Conservation (phyloP, 108 stramenopile genomes). For the Fragilariopsis cylindrus region DNA sequence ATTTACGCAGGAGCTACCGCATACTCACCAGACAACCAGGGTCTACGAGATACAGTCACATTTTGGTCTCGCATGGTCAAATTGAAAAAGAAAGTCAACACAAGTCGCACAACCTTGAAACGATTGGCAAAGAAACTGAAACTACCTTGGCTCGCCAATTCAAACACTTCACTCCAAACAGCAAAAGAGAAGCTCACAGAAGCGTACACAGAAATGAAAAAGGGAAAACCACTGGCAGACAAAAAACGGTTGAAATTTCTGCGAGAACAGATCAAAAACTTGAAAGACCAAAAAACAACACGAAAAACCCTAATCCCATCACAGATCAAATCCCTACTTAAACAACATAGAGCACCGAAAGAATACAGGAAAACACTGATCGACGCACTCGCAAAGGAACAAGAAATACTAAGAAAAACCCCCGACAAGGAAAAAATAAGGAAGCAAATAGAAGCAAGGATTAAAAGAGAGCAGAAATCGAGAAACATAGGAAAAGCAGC, state of each 20-base stretch:
- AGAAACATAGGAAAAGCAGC: not conserved
- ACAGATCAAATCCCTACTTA: too few species aligned
- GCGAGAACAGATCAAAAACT: too few species aligned
- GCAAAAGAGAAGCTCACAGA: too few species aligned
- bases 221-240: not conserved
- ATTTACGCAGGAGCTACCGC: not conserved
- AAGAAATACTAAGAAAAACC: too few species aligned
- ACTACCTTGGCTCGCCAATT: not conserved
- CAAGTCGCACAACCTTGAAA: not conserved
- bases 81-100: not conserved
- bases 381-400: too few species aligned
- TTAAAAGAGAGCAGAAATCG: not conserved
- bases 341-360: not conserved
- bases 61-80: slow-evolving; percentile 3
- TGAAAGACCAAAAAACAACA: too few species aligned
- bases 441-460: too few species aligned
- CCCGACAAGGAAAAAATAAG: too few species aligned
- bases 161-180: not conserved
- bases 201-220: too few species aligned
- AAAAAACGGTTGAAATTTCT: not conserved
- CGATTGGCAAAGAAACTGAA: not conserved
- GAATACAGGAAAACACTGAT: too few species aligned
- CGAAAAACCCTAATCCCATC: too few species aligned
- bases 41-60: not conserved
- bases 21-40: slow-evolving; percentile 1